Percentiles rank a stretch among this genome's conserved stretches.
phyloP scores from a whole-genome alignment of 2,329 filamentous ascomycete genomes.

The Cladophialophora yegresii region DNA sequence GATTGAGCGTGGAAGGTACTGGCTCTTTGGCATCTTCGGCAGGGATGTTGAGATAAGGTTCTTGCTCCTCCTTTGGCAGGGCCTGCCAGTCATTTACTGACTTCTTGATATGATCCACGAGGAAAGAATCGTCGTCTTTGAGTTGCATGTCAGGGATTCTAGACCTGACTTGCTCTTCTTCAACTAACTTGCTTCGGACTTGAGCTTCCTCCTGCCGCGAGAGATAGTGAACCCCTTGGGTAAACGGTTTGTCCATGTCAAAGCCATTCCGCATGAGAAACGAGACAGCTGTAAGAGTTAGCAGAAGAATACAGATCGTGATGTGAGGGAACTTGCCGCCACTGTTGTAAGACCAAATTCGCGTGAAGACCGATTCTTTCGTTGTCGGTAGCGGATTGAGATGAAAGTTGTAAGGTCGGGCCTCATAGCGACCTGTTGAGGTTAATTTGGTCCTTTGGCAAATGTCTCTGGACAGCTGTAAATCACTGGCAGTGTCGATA shows the following conservation, averaged over 20 bases:
- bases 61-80: slow-evolving; percentile 43
- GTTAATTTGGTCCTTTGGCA: slow-evolving; percentile 4
- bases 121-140: slow-evolving; percentile 55
- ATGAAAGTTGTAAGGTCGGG: slow-evolving; percentile 66
- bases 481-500: neutral
- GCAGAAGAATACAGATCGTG: neutral
- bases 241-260: slow-evolving; percentile 59
- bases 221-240: slow-evolving; percentile 62
- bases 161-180: slow-evolving; percentile 43
- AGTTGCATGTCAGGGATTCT: slow-evolving; percentile 50
- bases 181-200: slow-evolving; percentile 50
- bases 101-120: slow-evolving; percentile 46
- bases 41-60: slow-evolving; percentile 51
- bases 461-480: neutral
- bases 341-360: slow-evolving; percentile 61
- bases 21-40: slow-evolving; percentile 35
- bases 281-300: slow-evolving; percentile 53
- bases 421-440: slow-evolving; percentile 54
- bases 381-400: slow-evolving; percentile 58
- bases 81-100: slow-evolving; percentile 49
- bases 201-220: slow-evolving; percentile 59
- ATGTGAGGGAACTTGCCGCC: slow-evolving; percentile 43
- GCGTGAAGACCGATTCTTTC: slow-evolving; percentile 58
- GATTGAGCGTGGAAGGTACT: slow-evolving; percentile 48
- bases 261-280: slow-evolving; percentile 63